Percentiles rank a stretch among this genome's conserved stretches.
phyloP scores from a whole-genome alignment of 495 filamentous ascomycete species.

The Pyrenula massariospora region DNA sequence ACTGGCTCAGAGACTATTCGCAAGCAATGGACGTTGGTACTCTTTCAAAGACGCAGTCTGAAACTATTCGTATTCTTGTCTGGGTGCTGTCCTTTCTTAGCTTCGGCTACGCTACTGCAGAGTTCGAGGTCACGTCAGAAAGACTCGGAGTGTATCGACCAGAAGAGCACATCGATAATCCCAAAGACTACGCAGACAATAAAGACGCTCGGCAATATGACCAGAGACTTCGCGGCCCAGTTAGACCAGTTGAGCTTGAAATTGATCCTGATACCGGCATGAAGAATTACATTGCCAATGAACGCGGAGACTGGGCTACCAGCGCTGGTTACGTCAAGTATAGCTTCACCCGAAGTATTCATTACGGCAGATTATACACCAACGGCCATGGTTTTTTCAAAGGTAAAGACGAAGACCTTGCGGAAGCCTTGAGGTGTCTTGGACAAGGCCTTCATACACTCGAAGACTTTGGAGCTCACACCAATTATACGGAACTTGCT shows the following conservation, averaged over 20 bases:
- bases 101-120: slow-evolving; percentile 91
- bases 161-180: slow-evolving; percentile 81
- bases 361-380: slow-evolving; percentile 80
- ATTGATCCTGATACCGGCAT: slow-evolving; percentile 79
- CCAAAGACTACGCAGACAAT: slow-evolving; percentile 83
- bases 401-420: slow-evolving; percentile 76
- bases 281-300: slow-evolving; percentile 99
- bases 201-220: slow-evolving; percentile 78
- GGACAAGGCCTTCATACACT: slow-evolving; percentile 89
- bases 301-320: slow-evolving; percentile 72
- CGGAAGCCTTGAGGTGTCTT: slow-evolving; percentile 76
- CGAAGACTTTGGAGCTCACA: slow-evolving; percentile 93
- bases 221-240: slow-evolving; percentile 65
- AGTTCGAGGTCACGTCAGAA: slow-evolving; percentile 93
- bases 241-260: slow-evolving; percentile 63
- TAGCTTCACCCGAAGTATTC: slow-evolving; percentile 73
- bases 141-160: slow-evolving; percentile 85
- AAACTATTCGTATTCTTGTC: slow-evolving; percentile 78
- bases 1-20: slow-evolving; percentile 66
- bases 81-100: slow-evolving; percentile 89
- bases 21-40: slow-evolving; percentile 90
- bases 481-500: slow-evolving; percentile 83
- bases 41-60: slow-evolving; percentile 76
- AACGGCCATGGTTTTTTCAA: slow-evolving; percentile 46
- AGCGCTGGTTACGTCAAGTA: slow-evolving; percentile 82